Conservation (phyloP, 148 eudicot species). For the Heliamphora exappendiculata region DNA sequence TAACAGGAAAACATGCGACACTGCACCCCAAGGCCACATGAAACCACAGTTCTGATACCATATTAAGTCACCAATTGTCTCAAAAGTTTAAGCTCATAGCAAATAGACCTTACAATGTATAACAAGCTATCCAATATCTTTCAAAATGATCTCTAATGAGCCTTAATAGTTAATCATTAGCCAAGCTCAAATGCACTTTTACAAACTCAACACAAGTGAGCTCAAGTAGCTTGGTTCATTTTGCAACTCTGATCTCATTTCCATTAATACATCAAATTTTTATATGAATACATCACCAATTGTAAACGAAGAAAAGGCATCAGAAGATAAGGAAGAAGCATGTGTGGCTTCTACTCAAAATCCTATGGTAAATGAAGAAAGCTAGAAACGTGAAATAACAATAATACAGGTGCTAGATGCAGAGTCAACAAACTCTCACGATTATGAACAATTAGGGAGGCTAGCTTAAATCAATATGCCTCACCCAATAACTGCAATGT, state of each 20-base stretch:
- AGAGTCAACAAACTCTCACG: neutral
- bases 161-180: no score
- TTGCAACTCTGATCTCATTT: neutral
- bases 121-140: no score
- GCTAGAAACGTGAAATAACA: slow-evolving; percentile 6
- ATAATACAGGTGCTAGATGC: neutral
- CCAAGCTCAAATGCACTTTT: neutral
- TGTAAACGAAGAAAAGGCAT: neutral
- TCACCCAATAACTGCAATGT: neutral
- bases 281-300: neutral
- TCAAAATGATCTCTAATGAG: no score
- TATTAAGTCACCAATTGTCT: no score
- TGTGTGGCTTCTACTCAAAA: neutral
- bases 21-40: no score
- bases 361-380: neutral
- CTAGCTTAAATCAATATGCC: neutral
- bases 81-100: no score
- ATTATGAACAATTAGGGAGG: neutral
- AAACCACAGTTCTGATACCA: no score
- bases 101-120: no score
- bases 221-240: neutral
- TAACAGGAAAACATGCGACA: no score
- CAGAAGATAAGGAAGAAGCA: neutral
- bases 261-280: neutral
- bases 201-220: neutral